phyloP scores from a whole-genome alignment of 768 basidiomycete genomes.

The Nevesoporus exiguus region DNA sequence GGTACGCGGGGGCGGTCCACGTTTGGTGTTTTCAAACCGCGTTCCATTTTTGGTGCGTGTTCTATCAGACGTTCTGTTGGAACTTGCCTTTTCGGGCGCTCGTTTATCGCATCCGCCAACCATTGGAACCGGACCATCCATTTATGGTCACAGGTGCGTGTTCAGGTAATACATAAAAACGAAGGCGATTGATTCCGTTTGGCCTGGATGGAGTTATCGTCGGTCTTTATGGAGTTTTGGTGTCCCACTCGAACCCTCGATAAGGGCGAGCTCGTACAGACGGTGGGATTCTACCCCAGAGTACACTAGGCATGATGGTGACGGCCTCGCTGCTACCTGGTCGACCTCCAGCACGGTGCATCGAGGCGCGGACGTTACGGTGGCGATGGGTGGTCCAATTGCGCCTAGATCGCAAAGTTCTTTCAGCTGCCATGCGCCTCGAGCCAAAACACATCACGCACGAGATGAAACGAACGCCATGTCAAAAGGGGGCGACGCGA shows the following conservation, averaged over 20 bases:
- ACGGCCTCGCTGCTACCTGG: neutral
- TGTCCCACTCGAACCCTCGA: neutral
- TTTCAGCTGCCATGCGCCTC: neutral
- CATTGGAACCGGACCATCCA: conserved; percentile 7
- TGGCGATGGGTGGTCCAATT: neutral
- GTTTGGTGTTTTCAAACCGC: conserved; percentile 23
- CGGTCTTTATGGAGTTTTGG: neutral
- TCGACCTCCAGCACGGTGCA: neutral
- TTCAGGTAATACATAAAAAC: neutral
- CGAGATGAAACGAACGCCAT: conserved; percentile 7
- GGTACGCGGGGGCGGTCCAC: neutral
- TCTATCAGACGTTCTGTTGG: conserved; percentile 30
- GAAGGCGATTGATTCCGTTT: neutral
- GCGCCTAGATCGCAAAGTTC: neutral
- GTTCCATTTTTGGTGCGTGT: conserved; percentile 13
- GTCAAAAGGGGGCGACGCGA: neutral
- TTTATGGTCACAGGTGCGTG: conserved; percentile 14
- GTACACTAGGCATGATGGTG: neutral
- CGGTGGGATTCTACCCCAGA: neutral
- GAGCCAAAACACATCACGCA: neutral
- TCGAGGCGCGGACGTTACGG: neutral
- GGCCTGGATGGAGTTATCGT: conserved; percentile 17
- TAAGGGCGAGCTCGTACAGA: neutral
- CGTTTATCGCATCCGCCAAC: conserved; percentile 18
- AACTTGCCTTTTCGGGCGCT: conserved; percentile 20